Conservation (phyloP, 2,329 filamentous ascomycete species). For the Nothopassalora personata region DNA sequence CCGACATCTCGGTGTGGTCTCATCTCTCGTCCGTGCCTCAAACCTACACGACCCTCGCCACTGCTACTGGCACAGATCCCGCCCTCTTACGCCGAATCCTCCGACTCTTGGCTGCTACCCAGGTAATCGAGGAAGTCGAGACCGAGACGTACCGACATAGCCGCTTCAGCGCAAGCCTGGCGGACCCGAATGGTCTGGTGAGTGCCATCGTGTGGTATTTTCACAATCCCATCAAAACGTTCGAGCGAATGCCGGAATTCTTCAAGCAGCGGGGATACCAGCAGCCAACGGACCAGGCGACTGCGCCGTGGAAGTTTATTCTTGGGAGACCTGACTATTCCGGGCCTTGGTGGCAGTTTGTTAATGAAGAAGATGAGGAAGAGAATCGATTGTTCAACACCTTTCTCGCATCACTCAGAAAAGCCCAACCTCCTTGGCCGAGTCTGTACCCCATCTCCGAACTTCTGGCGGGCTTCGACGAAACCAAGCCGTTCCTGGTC, state of each 20-base stretch:
- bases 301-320: slow-evolving; percentile 7
- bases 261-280: not conserved
- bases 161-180: slow-evolving; percentile 6
- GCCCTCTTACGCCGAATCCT: slow-evolving; percentile 10
- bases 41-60: slow-evolving; percentile 1
- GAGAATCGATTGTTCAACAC: slow-evolving; percentile 9
- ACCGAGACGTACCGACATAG: slow-evolving; percentile 11
- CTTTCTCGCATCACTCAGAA: slow-evolving; percentile 9
- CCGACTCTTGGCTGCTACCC: slow-evolving; percentile 9
- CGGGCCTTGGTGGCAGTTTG: slow-evolving; percentile 9
- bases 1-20: slow-evolving; percentile 11
- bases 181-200: slow-evolving; percentile 10
- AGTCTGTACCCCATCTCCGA: slow-evolving; percentile 1
- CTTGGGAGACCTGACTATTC: slow-evolving; percentile 2
- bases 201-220: slow-evolving; percentile 13
- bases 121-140: slow-evolving; percentile 6
- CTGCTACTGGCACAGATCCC: slow-evolving; percentile 8
- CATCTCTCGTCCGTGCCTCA: slow-evolving; percentile 2
- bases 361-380: not conserved
- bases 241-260: slow-evolving; percentile 10
- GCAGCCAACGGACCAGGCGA: too few relatives aligned
- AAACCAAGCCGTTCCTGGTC: slow-evolving; percentile 13
- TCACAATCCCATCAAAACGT: not conserved
- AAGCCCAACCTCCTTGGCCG: slow-evolving; percentile 7
- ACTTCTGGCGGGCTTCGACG: slow-evolving; percentile 9